Evolutionary conservation across 441 rosid genomes (phyloP).

Genomic region (Pelargonium australe): DNA sequence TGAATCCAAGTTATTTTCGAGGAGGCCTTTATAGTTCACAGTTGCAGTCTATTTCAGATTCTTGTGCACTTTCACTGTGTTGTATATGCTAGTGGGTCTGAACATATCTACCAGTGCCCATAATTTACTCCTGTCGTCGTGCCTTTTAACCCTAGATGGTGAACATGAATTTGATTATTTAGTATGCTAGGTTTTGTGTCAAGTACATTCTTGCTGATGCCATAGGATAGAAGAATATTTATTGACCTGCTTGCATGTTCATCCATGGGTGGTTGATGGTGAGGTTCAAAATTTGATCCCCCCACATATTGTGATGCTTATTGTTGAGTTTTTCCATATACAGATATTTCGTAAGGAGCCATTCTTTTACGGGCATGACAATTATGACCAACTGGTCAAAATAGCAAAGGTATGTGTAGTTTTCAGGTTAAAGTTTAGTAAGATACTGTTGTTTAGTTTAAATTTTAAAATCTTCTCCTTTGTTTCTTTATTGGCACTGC

Average conservation of each 20-base stretch:
- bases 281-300: constrained; percentile 1
- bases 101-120: too few species aligned
- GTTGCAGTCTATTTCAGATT: too few species aligned
- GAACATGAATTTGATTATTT: neutral
- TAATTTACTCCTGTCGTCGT: too few species aligned
- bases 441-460: neutral
- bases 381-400: constrained; percentile 76
- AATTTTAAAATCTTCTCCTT: too few species aligned
- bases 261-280: neutral
- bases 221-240: neutral
- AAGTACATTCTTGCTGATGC: neutral
- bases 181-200: neutral
- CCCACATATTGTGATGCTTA: constrained; percentile 18
- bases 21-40: neutral
- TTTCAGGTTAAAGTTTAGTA: neutral
- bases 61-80: too few species aligned
- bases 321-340: constrained; percentile 25
- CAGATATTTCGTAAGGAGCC: constrained; percentile 92
- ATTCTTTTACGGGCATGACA: constrained; percentile 88
- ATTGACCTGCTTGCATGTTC: neutral
- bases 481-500: too few species aligned
- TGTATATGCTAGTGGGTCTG: too few species aligned
- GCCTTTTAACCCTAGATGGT: neutral
- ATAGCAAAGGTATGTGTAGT: constrained; percentile 64
- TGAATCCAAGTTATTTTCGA: neutral